phyloP scores from a whole-genome alignment of 352 stramenopile species.

The Saprolegnia diclina region DNA sequence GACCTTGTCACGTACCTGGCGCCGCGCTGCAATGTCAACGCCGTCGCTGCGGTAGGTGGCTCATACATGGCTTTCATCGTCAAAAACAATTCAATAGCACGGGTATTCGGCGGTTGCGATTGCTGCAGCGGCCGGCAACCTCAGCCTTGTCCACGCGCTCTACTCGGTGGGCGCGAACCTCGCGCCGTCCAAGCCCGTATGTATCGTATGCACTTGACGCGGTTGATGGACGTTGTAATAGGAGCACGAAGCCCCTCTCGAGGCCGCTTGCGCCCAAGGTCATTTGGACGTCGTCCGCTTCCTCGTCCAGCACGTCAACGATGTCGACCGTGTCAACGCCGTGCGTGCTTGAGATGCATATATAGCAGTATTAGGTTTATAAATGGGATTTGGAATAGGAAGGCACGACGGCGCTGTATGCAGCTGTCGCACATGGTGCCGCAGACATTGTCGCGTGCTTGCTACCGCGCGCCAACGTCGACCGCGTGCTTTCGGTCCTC shows the following conservation, averaged over 20 bases:
- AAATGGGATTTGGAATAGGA: not conserved
- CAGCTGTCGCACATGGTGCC: not conserved
- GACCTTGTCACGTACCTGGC: not conserved
- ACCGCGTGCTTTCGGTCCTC: not conserved
- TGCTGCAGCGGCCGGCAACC: not conserved
- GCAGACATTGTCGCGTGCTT: not conserved
- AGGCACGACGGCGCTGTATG: conserved; percentile 1
- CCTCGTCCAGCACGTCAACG: not conserved
- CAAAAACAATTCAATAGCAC: not conserved
- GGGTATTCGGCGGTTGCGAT: conserved; percentile 4
- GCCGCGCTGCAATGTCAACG: not conserved
- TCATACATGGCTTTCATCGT: not conserved
- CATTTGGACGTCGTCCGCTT: not conserved
- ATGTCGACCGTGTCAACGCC: conserved; percentile 7
- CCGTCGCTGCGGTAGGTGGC: not conserved
- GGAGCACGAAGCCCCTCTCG: conserved; percentile 1
- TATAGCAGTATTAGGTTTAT: not conserved
- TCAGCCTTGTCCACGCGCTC: not conserved
- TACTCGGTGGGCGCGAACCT: not conserved
- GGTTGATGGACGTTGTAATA: not conserved
- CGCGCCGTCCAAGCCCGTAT: not conserved
- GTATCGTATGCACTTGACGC: too few relatives aligned
- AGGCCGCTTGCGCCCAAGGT: not conserved
- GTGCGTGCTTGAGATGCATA: not conserved
- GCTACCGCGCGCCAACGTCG: not conserved